Base-by-base conservation (phyloP, 768 basidiomycete species). In the Agaricus subrufescens region DNA sequence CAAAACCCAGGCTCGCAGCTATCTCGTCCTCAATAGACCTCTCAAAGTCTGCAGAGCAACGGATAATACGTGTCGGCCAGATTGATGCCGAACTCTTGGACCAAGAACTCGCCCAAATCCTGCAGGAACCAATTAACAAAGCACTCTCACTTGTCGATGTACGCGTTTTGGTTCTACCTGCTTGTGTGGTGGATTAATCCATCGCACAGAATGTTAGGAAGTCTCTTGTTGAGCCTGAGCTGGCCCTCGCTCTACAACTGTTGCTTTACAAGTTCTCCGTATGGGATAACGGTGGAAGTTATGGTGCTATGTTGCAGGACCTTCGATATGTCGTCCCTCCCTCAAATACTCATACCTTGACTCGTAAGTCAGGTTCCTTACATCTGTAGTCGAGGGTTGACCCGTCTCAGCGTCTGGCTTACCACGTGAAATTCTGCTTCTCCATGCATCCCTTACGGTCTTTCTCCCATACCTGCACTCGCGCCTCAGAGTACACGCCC, bases 41-140 rank as follows among this genome's bases (percentile, higher is more conserved):
- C 4, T 60, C 65, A 8, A 51, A 66, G 14, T 52, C 65, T n/a
- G 69, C 74, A 26, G 53, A 59, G 46, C 66, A 77, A 27, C 78
- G 86, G n/a, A 72, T 86, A 30, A 74, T 84, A 26, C 89, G 94
- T 44, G 93, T 98, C 47, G 89, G 90, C 7, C 91, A 96, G 69
- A 83, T 98, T 52, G 96, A 98, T 68, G 85, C 95, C 3, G 88
- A 93, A 62, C 77, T 95, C 25, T 79, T 98, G 47, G 96, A 98
- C 72, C 83, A 86, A 61, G 94, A 97, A 60, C 81, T 98, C 15
- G 83, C 89, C 31, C 80, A 85, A 29, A 72, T 97, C 58, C 77
- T 98, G 31, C 84, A 83, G 63, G 90, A 90, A 52, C 94, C 94
- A n/a, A 69, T 98, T 47, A 74, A 76, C 59, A 87, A 81, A 57